These are phyloP conservation scores for Phanerodontia chrysosporium DNA, from an alignment of 768 basidiomycete genomes.

Conservation along the genomic window DNA sequence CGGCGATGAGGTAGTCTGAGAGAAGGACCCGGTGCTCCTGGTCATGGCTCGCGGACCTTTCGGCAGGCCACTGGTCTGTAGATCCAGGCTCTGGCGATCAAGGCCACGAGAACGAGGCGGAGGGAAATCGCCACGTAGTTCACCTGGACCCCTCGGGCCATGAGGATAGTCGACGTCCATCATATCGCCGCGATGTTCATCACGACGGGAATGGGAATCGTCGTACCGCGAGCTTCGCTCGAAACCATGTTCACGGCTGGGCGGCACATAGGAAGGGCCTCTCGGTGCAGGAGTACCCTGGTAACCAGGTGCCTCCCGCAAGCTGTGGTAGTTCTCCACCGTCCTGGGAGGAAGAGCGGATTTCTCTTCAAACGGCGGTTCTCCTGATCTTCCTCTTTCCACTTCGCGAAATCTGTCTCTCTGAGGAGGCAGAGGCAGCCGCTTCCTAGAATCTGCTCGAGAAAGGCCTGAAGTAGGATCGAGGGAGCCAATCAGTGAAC, in stretches of 20 bases:
- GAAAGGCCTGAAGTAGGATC: not conserved
- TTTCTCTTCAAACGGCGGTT: no score
- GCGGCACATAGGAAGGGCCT: not conserved
- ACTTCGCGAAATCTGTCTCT: not conserved
- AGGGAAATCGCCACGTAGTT: not conserved
- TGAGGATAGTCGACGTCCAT: constrained; percentile 5
- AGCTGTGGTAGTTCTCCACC: not conserved
- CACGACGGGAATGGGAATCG: not conserved
- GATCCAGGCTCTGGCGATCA: not conserved
- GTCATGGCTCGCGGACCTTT: constrained; percentile 2
- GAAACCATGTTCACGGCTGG: not conserved
- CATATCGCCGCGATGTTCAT: not conserved
- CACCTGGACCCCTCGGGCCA: not conserved
- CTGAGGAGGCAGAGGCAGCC: not conserved
- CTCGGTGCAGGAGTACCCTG: not conserved
- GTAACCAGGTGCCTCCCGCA: not conserved
- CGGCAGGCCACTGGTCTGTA: not conserved
- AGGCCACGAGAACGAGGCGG: not conserved
- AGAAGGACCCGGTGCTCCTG: not conserved
- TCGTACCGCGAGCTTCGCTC: not conserved
- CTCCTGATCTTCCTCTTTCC: not conserved
- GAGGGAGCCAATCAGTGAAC: no score
- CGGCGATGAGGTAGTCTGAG: not conserved
- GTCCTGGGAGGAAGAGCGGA: not conserved
- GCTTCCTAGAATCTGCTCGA: not conserved